Conservation (phyloP, 495 filamentous ascomycete species). For the Hyphodiscus hymeniophilus region DNA sequence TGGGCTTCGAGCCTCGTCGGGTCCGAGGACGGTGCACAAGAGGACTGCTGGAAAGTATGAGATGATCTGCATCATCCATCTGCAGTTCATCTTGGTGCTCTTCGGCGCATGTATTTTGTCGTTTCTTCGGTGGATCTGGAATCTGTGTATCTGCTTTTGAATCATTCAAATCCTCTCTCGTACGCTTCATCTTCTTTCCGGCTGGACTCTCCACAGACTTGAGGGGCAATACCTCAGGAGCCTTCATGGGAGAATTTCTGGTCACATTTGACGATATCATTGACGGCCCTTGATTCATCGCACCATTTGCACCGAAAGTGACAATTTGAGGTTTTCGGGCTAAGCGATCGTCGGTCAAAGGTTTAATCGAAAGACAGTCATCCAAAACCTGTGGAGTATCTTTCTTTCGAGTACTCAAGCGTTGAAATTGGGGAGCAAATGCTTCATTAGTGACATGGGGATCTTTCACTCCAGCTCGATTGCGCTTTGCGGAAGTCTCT, state of each 20-base stretch:
- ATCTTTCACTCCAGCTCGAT: not conserved
- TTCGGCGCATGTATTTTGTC: not conserved
- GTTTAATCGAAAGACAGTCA: not conserved
- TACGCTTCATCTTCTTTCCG: too few relatives aligned
- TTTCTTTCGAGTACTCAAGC: not conserved
- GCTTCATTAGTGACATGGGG: not conserved
- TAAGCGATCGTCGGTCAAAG: conserved; percentile 3
- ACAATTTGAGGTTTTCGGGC: conserved; percentile 21
- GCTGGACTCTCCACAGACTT: not conserved
- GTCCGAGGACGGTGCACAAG: not conserved
- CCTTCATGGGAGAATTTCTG: not conserved
- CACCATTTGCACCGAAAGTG: conserved; percentile 21
- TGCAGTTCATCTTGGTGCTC: not conserved
- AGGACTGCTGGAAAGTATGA: not conserved
- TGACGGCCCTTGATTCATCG: conserved; percentile 25
- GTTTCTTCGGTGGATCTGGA: not conserved
- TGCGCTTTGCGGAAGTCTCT: not conserved
- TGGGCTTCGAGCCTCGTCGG: not conserved
- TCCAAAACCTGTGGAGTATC: not conserved
- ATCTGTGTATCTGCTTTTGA: not conserved
- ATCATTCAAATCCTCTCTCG: not conserved
- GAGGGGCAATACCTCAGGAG: not conserved
- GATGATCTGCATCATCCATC: conserved; percentile 1
- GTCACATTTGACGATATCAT: not conserved
- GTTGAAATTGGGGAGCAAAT: not conserved